A percentile compares a stretch with the other conserved stretches of the same genome.
Conservation (phyloP, 495 filamentous ascomycete genomes). For the Aspergillus olivimuriae region DNA sequence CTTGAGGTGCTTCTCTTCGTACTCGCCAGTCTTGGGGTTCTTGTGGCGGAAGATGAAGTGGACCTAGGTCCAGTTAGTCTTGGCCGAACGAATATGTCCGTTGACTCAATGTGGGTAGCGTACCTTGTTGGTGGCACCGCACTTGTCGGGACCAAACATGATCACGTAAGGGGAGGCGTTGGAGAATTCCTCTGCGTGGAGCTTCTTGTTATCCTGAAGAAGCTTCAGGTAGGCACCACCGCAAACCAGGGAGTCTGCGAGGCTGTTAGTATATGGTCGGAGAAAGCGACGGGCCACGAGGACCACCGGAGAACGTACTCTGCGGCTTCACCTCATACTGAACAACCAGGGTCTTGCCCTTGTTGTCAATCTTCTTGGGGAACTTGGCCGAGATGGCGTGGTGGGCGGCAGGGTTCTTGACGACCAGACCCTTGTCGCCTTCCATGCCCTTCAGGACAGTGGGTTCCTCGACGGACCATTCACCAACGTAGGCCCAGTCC, state of each 20-base stretch:
- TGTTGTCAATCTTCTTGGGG: slow-evolving; percentile 92
- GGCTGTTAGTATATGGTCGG: slow-evolving; percentile 1
- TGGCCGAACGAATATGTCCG: no score
- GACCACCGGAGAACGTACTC: slow-evolving; percentile 58
- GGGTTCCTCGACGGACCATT: slow-evolving; percentile 96
- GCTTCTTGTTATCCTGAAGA: slow-evolving; percentile 92
- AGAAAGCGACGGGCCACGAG: no score
- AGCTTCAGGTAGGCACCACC: slow-evolving; percentile 99
- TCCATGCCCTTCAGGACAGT: slow-evolving; percentile 87
- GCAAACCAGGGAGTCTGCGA: slow-evolving; percentile 84
- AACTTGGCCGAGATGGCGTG: slow-evolving; percentile 99
- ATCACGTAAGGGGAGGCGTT: slow-evolving; percentile 97
- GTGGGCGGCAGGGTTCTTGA: slow-evolving; percentile 95
- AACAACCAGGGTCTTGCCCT: slow-evolving; percentile 91
- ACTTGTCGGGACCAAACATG: slow-evolving; percentile 99
- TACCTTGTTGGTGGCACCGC: slow-evolving; percentile 96
- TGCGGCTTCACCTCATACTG: slow-evolving; percentile 99
- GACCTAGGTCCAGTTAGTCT: no score
- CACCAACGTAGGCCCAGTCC: slow-evolving; percentile 96
- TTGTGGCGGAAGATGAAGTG: slow-evolving; percentile 99
- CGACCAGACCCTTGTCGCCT: slow-evolving; percentile 91
- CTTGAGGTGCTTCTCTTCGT: slow-evolving; percentile 98
- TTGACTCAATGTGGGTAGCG: neutral
- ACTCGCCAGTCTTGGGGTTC: slow-evolving; percentile 99
- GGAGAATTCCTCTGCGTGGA: slow-evolving; percentile 96